Evolutionary conservation across 805 yeast genomes (phyloP).

Genomic region (Ogataea wickerhamii): DNA sequence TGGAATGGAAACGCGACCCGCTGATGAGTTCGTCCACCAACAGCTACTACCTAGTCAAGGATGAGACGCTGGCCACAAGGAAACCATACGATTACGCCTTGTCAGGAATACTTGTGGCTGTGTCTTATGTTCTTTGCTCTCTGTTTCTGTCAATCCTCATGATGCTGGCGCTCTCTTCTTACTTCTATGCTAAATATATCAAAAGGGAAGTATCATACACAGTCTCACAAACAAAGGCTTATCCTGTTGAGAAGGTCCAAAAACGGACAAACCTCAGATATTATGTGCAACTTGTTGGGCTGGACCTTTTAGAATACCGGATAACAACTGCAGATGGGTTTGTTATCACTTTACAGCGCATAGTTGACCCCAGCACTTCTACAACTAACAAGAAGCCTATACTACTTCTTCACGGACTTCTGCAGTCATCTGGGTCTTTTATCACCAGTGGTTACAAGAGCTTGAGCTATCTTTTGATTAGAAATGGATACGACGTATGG

Average conservation of each 20-base stretch:
- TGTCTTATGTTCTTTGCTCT: conserved; percentile 22
- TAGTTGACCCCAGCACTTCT: conserved; percentile 46
- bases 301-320: conserved; percentile 55
- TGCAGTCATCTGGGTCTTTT: conserved; percentile 84
- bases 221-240: conserved; percentile 16
- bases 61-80: conserved; percentile 8
- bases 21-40: conserved; percentile 1
- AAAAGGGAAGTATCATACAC: conserved; percentile 8
- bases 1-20: neutral
- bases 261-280: conserved; percentile 47
- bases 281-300: conserved; percentile 60
- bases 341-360: conserved; percentile 59
- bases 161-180: conserved; percentile 21
- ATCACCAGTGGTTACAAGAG: conserved; percentile 80
- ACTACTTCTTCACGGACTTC: conserved; percentile 76
- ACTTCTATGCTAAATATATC: conserved; percentile 13
- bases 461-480: conserved; percentile 54
- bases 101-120: conserved; percentile 7
- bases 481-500: conserved; percentile 79
- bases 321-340: conserved; percentile 80
- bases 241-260: conserved; percentile 29
- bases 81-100: conserved; percentile 11
- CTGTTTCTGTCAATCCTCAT: conserved; percentile 25
- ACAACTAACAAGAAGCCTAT: conserved; percentile 48
- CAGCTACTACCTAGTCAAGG: neutral